phyloP scores from a whole-genome alignment of 805 yeast genomes.

The Saturnispora gosingensis region DNA sequence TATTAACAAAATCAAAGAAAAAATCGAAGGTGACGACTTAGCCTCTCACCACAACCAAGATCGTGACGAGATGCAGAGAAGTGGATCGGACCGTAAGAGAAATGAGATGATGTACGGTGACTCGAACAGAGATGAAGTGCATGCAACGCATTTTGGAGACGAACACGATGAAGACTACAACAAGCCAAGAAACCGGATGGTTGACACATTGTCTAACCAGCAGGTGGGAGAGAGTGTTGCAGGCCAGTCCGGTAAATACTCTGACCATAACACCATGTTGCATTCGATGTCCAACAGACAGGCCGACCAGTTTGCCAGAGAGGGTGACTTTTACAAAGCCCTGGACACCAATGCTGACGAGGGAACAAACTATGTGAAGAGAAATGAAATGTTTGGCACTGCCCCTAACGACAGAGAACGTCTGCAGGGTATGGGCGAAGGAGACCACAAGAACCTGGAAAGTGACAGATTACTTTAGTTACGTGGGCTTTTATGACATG shows the following conservation, averaged over 20 bases:
- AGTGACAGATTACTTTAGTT: neutral
- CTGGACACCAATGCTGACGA: neutral
- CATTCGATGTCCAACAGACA: neutral
- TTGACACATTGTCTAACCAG: constrained; percentile 13
- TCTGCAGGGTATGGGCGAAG: neutral
- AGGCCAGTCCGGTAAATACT: neutral
- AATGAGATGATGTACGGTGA: constrained; percentile 10
- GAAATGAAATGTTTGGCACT: neutral
- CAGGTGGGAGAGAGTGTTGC: constrained; percentile 1
- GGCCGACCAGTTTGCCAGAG: neutral
- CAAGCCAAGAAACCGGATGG: constrained; percentile 11
- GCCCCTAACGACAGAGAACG: neutral
- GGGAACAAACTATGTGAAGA: neutral
- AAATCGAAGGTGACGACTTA: constrained; percentile 1
- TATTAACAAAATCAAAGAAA: constrained; percentile 6
- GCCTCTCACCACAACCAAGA: neutral
- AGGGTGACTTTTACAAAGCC: neutral
- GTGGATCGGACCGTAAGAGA: neutral
- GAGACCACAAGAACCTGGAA: neutral
- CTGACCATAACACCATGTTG: neutral
- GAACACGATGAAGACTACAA: constrained; percentile 1
- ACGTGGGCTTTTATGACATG: neutral
- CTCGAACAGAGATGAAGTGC: constrained; percentile 10
- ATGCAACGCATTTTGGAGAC: neutral
- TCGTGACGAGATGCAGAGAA: neutral